Evolutionary conservation across 176 grass and related monocot species (phyloP), one percentile per base, ranked within the genome.

Genomic region (Phragmites australis): DNA sequence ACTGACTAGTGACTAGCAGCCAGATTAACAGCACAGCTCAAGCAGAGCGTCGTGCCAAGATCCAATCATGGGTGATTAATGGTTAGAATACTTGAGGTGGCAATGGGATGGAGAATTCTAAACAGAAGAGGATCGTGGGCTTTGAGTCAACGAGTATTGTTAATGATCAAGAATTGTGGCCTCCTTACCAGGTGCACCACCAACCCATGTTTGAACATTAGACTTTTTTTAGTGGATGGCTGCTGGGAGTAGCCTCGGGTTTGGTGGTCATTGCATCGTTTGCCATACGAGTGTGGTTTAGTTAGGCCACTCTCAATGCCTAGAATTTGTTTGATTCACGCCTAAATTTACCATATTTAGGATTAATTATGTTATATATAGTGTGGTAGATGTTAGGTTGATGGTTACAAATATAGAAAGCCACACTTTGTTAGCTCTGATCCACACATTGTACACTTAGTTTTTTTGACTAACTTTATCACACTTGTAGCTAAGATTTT

Each of bases 101-200:
- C 45, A 76, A 76, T 34, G 52, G 69, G 62, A 48, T 57, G 72
- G 76, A 87, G 73, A 85, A 63, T 84, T 93, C 82, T 85, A 82
- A 91, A 52, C 13, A 58, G 81, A 86, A 76, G 69, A 80, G 18
- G 86, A 53, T 75, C 66, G 16, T 81, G 37, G 77, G 6, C 65
- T 74, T 80, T 23, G 56, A 89, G 94, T 93, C 84, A 90, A 87
- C 60, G 72, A 31, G 53, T 80, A 60, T 86, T 50, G 82, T 48
- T 80, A 72, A 75, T 10, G 23, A 81, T 70, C 50, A 65, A 71
- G 25, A 77, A 69, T 9, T 71, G 52, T 68, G 87, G 43, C 31
- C 42, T 64, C 76, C 37, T 54, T 23, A 66, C 43, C 57, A 75
- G 77, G 65, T 81, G 25, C 51, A 79, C 34, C 89, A 94, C 87